Conservation (phyloP, 106 monocot genomes). For the Gastrodia elata region DNA sequence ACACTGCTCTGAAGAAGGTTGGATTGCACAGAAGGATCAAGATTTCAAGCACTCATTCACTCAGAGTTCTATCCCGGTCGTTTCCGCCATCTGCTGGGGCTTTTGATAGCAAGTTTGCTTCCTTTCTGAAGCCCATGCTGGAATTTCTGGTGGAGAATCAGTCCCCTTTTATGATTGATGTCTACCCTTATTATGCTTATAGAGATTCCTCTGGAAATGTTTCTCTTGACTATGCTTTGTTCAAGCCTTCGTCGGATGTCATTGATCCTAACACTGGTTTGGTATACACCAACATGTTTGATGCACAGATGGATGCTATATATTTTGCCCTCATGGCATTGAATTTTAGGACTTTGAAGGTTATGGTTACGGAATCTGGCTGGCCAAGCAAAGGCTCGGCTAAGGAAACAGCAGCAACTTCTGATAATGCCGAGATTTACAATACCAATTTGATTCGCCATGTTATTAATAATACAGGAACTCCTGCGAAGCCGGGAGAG, state of each 20-base stretch:
- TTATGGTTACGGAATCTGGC: constrained; percentile 92
- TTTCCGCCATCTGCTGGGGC: constrained; percentile 97
- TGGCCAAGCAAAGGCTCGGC: constrained; percentile 87
- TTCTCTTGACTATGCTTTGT: constrained; percentile 71
- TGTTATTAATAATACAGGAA: constrained; percentile 79
- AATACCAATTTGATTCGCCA: constrained; percentile 89
- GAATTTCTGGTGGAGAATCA: constrained; percentile 81
- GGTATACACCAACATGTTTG: constrained; percentile 90
- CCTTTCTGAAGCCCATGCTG: constrained; percentile 78
- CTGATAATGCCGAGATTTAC: constrained; percentile 91
- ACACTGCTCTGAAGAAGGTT: constrained; percentile 58
- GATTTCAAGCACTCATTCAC: constrained; percentile 83
- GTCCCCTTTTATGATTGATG: constrained; percentile 92
- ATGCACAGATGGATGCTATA: constrained; percentile 84
- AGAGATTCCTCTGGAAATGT: constrained; percentile 73
- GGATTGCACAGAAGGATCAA: constrained; percentile 76
- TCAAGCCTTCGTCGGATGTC: constrained; percentile 58
- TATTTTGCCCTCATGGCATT: constrained; percentile 72
- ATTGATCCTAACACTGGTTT: constrained; percentile 96
- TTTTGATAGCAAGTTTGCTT: constrained; percentile 79
- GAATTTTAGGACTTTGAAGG: constrained; percentile 77
- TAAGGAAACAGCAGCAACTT: constrained; percentile 73
- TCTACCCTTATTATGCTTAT: constrained; percentile 95
- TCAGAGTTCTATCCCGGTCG: constrained; percentile 62
- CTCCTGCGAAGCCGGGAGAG: constrained; percentile 81